Evolutionary conservation across 371 early-diverging fungal genomes (phyloP).

Genomic region (Mortierella sp.): DNA sequence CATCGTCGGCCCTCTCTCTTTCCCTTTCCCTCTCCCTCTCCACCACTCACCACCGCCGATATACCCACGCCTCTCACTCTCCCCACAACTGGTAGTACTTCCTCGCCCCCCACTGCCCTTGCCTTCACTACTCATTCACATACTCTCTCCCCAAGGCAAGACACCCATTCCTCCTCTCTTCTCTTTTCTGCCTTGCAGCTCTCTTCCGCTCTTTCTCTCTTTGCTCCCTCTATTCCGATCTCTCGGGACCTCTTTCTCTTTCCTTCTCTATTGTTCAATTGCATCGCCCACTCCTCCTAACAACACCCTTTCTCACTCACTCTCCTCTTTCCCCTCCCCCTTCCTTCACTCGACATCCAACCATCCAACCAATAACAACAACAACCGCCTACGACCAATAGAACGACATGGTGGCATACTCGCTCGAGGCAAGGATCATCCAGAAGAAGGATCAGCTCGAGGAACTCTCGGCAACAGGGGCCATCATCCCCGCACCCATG

Average conservation of each 20-base stretch:
- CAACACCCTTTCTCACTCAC: too few relatives aligned
- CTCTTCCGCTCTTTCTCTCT: not conserved
- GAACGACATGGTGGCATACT: constrained; percentile 32
- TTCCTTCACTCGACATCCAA: too few relatives aligned
- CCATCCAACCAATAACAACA: too few relatives aligned
- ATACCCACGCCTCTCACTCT: too few relatives aligned
- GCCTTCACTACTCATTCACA: not conserved
- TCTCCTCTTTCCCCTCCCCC: not conserved
- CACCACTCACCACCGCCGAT: not conserved
- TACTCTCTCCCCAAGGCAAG: not conserved
- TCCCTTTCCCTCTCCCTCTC: not conserved
- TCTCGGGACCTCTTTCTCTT: not conserved
- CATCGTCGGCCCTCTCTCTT: too few relatives aligned
- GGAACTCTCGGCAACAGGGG: constrained; percentile 36
- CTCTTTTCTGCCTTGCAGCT: not conserved
- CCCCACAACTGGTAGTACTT: too few relatives aligned
- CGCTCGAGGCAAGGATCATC: constrained; percentile 42
- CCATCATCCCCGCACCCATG: constrained; percentile 18
- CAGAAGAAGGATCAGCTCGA: constrained; percentile 56
- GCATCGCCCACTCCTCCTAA: not conserved
- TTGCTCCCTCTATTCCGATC: not conserved
- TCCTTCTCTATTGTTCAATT: not conserved
- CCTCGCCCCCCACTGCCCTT: too few relatives aligned
- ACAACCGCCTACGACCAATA: not conserved
- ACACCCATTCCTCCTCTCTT: not conserved